Evolutionary conservation across 495 filamentous ascomycete genomes (phyloP).

Genomic region (Trichodelitschia bisporula): DNA sequence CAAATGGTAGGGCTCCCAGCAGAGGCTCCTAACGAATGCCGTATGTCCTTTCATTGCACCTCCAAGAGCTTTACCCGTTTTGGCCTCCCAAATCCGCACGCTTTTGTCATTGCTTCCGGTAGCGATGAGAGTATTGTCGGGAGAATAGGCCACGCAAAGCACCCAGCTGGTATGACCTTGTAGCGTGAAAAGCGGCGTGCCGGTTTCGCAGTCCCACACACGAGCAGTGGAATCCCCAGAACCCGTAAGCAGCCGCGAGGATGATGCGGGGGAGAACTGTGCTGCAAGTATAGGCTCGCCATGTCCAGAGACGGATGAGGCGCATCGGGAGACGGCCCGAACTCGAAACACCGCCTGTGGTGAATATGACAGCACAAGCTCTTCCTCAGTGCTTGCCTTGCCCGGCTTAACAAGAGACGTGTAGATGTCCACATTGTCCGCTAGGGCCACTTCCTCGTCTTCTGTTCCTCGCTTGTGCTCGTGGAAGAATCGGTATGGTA

Average conservation of each 20-base stretch:
- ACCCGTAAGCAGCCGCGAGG: slow-evolving; percentile 63
- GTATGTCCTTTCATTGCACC: slow-evolving; percentile 66
- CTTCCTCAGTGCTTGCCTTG: slow-evolving; percentile 43
- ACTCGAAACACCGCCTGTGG: slow-evolving; percentile 91
- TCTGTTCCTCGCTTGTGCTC: slow-evolving; percentile 3
- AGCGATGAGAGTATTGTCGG: slow-evolving; percentile 56
- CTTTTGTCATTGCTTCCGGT: slow-evolving; percentile 90
- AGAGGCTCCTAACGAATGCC: slow-evolving; percentile 69
- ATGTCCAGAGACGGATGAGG: slow-evolving; percentile 72
- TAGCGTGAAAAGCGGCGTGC: slow-evolving; percentile 67
- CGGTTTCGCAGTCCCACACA: slow-evolving; percentile 89
- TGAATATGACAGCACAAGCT: slow-evolving; percentile 54
- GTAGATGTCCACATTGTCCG: slow-evolving; percentile 37
- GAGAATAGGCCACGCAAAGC: slow-evolving; percentile 64
- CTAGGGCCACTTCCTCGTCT: slow-evolving; percentile 4
- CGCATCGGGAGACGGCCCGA: slow-evolving; percentile 71
- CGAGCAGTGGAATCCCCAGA: slow-evolving; percentile 81
- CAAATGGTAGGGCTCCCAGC: slow-evolving; percentile 88
- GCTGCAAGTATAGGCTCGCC: slow-evolving; percentile 76
- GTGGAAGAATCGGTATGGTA: slow-evolving; percentile 63
- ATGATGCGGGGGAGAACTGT: slow-evolving; percentile 64
- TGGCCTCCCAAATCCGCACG: slow-evolving; percentile 72
- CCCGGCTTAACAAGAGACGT: slow-evolving; percentile 39
- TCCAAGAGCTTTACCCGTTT: slow-evolving; percentile 53
- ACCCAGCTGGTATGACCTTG: slow-evolving; percentile 94